A percentile compares a stretch with the other conserved stretches of the same genome.
These are phyloP conservation scores for Hemisphaericaspora lyxosophila DNA, from an alignment of 1,139 yeast genomes.

Conservation along the genomic window DNA sequence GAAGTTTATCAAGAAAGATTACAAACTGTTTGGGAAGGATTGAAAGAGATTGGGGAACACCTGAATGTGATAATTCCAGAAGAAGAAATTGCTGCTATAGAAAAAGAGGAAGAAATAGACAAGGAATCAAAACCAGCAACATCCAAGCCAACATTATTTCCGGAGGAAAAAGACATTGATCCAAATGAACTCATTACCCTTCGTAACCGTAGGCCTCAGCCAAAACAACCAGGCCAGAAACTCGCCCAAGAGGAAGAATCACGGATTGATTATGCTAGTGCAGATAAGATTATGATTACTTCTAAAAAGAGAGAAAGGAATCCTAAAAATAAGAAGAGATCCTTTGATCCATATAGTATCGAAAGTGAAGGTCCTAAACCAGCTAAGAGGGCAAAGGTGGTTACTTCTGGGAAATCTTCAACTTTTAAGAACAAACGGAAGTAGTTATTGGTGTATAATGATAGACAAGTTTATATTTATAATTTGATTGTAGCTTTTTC, in stretches of 20 bases:
- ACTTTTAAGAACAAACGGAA: slow-evolving; percentile 40
- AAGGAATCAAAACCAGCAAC: slow-evolving; percentile 4
- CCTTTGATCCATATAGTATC: slow-evolving; percentile 61
- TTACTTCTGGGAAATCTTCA: slow-evolving; percentile 47
- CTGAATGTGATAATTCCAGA: slow-evolving; percentile 6
- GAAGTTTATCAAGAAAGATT: slow-evolving; percentile 18
- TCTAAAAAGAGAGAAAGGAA: slow-evolving; percentile 19
- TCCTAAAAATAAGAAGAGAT: slow-evolving; percentile 39
- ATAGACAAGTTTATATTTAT: no score
- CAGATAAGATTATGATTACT: slow-evolving; percentile 47
- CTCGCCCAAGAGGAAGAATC: slow-evolving; percentile 16
- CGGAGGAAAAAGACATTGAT: slow-evolving; percentile 20
- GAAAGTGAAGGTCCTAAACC: slow-evolving; percentile 51
- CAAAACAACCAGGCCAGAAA: slow-evolving; percentile 11
- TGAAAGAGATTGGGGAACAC: slow-evolving; percentile 17
- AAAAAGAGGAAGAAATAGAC: slow-evolving; percentile 12
- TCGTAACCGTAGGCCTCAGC: slow-evolving; percentile 28
- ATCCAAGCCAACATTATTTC: slow-evolving; percentile 7
- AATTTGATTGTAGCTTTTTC: no score
- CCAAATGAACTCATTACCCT: slow-evolving; percentile 59
- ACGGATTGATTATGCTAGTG: slow-evolving; percentile 47
- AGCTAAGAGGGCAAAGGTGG: slow-evolving; percentile 43
- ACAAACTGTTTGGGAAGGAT: slow-evolving; percentile 17
- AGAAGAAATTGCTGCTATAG: slow-evolving; percentile 17
- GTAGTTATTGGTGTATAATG: slow-evolving; percentile 1